Evolutionary conservation across 2,329 filamentous ascomycete genomes (phyloP), one percentile per base, ranked within the genome.

Genomic region (Aspergillus sp.): DNA sequence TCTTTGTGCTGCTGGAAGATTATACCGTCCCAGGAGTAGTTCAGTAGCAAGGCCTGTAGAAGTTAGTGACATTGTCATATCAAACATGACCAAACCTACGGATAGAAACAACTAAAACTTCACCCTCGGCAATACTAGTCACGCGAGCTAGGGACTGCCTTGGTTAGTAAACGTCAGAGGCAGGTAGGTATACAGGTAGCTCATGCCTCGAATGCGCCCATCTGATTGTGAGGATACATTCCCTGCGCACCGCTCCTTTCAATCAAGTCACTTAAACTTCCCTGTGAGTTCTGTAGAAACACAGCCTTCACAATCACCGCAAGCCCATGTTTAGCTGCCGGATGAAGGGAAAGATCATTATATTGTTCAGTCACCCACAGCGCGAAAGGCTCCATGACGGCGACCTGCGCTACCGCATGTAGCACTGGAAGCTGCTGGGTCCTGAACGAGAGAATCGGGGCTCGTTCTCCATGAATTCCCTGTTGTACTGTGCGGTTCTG

Each of bases 371-470:
- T 41, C 32, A 17, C 33, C 30, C 42, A 22, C 19, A 47, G 16
- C 6, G 49, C 33, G 20, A 49, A 60, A 9, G 60, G 52, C 17
- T 63, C 51, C 3, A 64, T 47, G 2, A 63, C 61, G 40, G 45
- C 30, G 2, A 50, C 45, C 17, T 58, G 57, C 0, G 61, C 60
- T 3, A 65, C 33, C 1, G 59, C 51, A 40, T 65, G 60, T 13
- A 65, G 38, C 9, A 65, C 62, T 1, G 62, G 63, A 1, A 54
- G 54, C 13, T 66, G 62, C 36, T 66, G 62, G 1, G 63, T 65
- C 8, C 63, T 56, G 38, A 66, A 63, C 0, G 45, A 30, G 3
- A 66, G 59, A 8, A 66, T 54, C 0, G 63, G 51, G 17, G 51
- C 47, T 7, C 48, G 51, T n/a, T 51, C 48, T 6, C 38, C 33